Conservation (phyloP, 768 basidiomycete species). For the Suillus sp. region DNA sequence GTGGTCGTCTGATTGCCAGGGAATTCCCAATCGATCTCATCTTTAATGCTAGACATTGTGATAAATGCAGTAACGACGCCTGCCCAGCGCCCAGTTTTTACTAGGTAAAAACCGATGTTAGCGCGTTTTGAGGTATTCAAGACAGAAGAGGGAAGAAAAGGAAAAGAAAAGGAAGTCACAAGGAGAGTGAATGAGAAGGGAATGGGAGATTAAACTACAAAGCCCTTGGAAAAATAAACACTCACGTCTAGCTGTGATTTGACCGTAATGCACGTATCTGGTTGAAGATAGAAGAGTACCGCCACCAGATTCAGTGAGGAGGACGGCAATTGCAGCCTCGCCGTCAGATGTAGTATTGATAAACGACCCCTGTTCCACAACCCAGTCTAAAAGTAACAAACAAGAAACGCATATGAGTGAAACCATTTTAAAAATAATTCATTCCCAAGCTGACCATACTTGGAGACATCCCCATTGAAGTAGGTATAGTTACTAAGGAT, state of each 20-base stretch:
- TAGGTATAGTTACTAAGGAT: slow-evolving; percentile 65
- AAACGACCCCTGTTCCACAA: slow-evolving; percentile 66
- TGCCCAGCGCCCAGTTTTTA: slow-evolving; percentile 78
- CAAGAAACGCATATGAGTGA: slow-evolving; percentile 3
- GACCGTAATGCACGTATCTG: slow-evolving; percentile 81
- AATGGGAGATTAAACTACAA: background rate
- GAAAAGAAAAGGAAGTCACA: background rate
- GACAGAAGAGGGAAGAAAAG: background rate
- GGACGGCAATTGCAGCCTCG: slow-evolving; percentile 62
- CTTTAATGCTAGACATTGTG: slow-evolving; percentile 81
- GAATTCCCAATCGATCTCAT: slow-evolving; percentile 90
- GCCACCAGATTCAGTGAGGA: slow-evolving; percentile 68
- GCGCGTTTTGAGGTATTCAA: background rate
- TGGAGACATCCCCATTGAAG: slow-evolving; percentile 74
- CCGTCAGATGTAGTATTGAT: slow-evolving; percentile 62
- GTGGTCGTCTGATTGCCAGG: slow-evolving; percentile 62
- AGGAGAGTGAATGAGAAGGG: background rate
- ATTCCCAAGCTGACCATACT: slow-evolving; percentile 50
- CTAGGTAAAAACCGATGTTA: slow-evolving; percentile 35
- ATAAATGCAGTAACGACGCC: slow-evolving; percentile 87
- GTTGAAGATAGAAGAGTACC: slow-evolving; percentile 82
- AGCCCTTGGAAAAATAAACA: slow-evolving; percentile 1
- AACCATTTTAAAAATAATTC: background rate
- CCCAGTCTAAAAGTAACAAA: slow-evolving; percentile 55
- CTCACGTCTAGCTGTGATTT: slow-evolving; percentile 63